These are phyloP conservation scores for Daldinia sp. DNA, from an alignment of 2,329 filamentous ascomycete species.

Conservation along the genomic window DNA sequence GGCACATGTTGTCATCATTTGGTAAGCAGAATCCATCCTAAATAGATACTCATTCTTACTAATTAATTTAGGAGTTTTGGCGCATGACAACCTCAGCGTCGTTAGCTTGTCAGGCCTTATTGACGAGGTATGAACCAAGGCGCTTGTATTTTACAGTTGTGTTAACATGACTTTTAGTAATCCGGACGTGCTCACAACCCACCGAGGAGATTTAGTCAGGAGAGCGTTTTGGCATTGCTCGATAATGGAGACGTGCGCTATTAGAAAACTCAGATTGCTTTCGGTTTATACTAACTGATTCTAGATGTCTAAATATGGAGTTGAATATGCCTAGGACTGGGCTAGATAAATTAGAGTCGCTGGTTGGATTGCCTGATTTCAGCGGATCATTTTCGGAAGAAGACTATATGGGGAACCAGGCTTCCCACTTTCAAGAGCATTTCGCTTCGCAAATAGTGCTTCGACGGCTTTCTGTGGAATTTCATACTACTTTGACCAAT, in stretches of 20 bases:
- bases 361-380: conserved; percentile 65
- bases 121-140: conserved; percentile 56
- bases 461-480: conserved; percentile 59
- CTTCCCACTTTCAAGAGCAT: conserved; percentile 64
- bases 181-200: conserved; percentile 56
- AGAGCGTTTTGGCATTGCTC: conserved; percentile 66
- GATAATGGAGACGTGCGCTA: conserved; percentile 60
- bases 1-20: conserved; percentile 60
- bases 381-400: conserved; percentile 56
- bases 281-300: conserved; percentile 28
- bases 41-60: conserved; percentile 18
- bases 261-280: not conserved
- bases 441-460: conserved; percentile 68
- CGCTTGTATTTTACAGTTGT: not conserved
- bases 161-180: conserved; percentile 43
- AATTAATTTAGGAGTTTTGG: conserved; percentile 63
- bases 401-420: conserved; percentile 58
- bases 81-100: conserved; percentile 64
- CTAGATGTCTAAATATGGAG: conserved; percentile 63
- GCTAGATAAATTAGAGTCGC: conserved; percentile 59
- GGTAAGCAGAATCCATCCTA: conserved; percentile 48
- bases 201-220: conserved; percentile 60
- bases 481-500: conserved; percentile 61
- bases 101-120: conserved; percentile 62
- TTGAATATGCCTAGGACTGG: conserved; percentile 65